Conservation (phyloP, 2,329 filamentous ascomycete species). For the Cercospora brassicicola region DNA sequence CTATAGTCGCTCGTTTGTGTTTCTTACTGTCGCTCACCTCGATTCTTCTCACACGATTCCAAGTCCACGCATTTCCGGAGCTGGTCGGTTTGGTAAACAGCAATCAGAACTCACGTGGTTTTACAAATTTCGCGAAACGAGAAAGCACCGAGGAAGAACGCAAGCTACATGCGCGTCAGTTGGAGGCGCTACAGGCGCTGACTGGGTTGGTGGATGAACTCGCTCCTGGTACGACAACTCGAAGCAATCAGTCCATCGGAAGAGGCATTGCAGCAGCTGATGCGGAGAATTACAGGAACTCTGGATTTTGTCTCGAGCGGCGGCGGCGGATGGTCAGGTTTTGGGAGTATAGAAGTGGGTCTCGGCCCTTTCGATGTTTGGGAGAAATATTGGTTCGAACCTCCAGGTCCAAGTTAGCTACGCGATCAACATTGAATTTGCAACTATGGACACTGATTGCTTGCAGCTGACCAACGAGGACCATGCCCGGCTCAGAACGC, state of each 20-base stretch:
- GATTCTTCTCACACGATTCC: not conserved
- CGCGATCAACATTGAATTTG: not conserved
- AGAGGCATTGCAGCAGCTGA: not conserved
- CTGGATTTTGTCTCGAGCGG: not conserved
- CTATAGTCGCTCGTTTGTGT: conserved; percentile 1
- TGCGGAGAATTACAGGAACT: not conserved
- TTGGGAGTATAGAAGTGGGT: not conserved
- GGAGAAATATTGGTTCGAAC: not conserved
- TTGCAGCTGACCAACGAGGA: not conserved
- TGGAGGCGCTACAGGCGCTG: not conserved
- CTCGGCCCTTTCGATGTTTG: not conserved
- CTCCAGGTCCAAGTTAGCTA: not conserved
- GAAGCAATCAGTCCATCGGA: not conserved
- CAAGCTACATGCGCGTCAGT: conserved; percentile 4
- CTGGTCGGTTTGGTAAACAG: not conserved
- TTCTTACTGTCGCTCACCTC: not conserved
- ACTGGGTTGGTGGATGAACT: not conserved
- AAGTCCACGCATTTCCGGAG: not conserved
- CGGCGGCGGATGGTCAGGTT: not conserved
- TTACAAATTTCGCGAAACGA: not conserved
- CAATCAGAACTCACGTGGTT: not conserved
- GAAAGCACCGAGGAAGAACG: not conserved
- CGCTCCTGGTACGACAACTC: not conserved
- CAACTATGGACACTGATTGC: not conserved
- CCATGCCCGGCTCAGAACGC: too few species aligned